Percentiles rank a stretch among this genome's conserved stretches.
Conservation (phyloP, 2,329 filamentous ascomycete genomes). For the Coccinonectria pachysandricola region DNA sequence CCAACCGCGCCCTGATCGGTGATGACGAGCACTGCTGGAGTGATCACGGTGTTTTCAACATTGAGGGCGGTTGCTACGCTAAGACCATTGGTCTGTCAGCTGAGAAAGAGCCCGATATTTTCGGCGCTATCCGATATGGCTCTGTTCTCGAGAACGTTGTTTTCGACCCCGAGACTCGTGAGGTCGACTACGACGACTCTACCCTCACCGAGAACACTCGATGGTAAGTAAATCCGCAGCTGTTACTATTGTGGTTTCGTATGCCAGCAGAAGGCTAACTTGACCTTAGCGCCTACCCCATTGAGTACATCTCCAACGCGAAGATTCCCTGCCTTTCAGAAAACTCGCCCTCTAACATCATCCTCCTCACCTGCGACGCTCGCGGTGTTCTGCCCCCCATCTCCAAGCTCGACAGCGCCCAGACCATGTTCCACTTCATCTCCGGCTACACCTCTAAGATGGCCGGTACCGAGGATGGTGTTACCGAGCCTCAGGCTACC, state of each 20-base stretch:
- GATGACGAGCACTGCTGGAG: conserved; percentile 99
- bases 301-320: conserved; percentile 97
- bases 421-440: conserved; percentile 99
- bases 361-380: conserved; percentile 95
- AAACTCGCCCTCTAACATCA: conserved; percentile 91
- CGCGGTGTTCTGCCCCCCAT: conserved; percentile 95
- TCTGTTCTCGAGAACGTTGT: conserved; percentile 98
- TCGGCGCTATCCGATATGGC: conserved; percentile 88
- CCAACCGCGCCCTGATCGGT: conserved; percentile 90
- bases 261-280: no score
- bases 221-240: no score
- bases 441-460: conserved; percentile 99
- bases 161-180: conserved; percentile 80
- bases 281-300: conserved; percentile 75
- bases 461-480: conserved; percentile 95
- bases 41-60: conserved; percentile 96
- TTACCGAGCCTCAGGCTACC: conserved; percentile 94
- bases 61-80: conserved; percentile 98
- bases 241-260: no score
- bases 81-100: conserved; percentile 96
- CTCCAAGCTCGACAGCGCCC: conserved; percentile 86
- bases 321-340: conserved; percentile 91
- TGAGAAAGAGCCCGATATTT: conserved; percentile 99
- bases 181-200: conserved; percentile 89
- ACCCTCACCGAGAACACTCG: conserved; percentile 98